Conservation (phyloP, 1,284 basidiomycete species). For the Pyrrhoderma lamaoense region DNA sequence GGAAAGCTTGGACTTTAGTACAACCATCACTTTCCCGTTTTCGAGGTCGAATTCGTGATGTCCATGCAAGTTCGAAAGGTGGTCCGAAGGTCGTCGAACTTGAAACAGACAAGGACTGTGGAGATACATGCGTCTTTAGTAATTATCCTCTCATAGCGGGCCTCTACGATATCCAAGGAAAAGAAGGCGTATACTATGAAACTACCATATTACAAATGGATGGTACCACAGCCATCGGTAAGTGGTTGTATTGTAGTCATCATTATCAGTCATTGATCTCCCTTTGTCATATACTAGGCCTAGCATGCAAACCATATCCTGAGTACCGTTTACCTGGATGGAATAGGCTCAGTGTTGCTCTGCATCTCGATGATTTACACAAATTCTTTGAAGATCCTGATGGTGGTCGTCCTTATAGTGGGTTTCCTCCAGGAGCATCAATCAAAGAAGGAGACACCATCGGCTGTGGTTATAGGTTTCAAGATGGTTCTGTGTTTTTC, state of each 20-base stretch:
- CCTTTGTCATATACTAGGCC: conserved; percentile 34
- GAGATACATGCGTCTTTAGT: conserved; percentile 49
- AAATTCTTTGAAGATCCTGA: conserved; percentile 65
- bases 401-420: conserved; percentile 48
- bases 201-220: conserved; percentile 47
- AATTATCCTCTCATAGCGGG: conserved; percentile 56
- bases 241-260: conserved; percentile 16
- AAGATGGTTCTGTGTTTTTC: conserved; percentile 48
- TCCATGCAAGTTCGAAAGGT: conserved; percentile 30
- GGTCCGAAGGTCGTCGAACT: conserved; percentile 33
- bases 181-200: conserved; percentile 59
- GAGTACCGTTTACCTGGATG: conserved; percentile 62
- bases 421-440: conserved; percentile 23
- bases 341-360: conserved; percentile 56
- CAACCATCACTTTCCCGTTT: conserved; percentile 32
- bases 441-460: conserved; percentile 42
- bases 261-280: no score
- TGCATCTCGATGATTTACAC: conserved; percentile 63
- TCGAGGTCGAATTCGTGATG: conserved; percentile 30
- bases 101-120: conserved; percentile 34
- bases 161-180: conserved; percentile 45
- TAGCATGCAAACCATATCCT: conserved; percentile 59
- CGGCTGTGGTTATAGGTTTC: conserved; percentile 58
- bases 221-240: conserved; percentile 54
- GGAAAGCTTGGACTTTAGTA: conserved; percentile 45